Percentiles rank a stretch among this genome's conserved stretches.
Evolutionary conservation across 1,284 basidiomycete genomes (phyloP).

Genomic region (Blastosporella zonata): DNA sequence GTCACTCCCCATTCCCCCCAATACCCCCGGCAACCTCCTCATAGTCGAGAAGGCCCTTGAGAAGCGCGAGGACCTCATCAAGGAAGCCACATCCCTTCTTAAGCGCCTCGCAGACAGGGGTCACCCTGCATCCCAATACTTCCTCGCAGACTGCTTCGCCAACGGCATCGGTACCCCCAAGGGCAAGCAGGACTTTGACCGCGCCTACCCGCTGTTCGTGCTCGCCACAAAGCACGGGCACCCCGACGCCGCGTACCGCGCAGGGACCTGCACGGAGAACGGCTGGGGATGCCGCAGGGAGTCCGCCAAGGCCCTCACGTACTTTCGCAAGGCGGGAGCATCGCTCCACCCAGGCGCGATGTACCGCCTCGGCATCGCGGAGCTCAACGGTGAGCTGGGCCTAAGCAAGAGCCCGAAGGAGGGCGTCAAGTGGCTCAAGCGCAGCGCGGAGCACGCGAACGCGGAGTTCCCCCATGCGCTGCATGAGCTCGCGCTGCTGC

Average conservation of each 20-base stretch:
- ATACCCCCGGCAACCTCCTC: slow-evolving; percentile 67
- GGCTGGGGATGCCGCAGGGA: slow-evolving; percentile 98
- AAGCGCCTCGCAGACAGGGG: slow-evolving; percentile 92
- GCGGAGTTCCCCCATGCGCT: slow-evolving; percentile 96
- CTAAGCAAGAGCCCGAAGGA: slow-evolving; percentile 87
- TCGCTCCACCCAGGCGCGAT: slow-evolving; percentile 92
- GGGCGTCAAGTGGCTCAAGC: slow-evolving; percentile 98
- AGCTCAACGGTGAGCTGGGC: slow-evolving; percentile 94
- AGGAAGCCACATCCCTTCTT: slow-evolving; percentile 83
- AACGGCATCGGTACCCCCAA: slow-evolving; percentile 93
- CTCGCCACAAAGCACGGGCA: slow-evolving; percentile 99
- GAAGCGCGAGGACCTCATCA: slow-evolving; percentile 84
- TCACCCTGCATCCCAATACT: slow-evolving; percentile 93
- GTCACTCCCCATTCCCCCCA: slow-evolving; percentile 72
- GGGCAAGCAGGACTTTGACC: slow-evolving; percentile 93
- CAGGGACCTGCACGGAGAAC: slow-evolving; percentile 97
- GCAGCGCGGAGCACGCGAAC: slow-evolving; percentile 91
- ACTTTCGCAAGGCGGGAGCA: slow-evolving; percentile 92
- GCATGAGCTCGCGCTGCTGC: slow-evolving; percentile 92
- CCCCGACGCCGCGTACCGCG: slow-evolving; percentile 92
- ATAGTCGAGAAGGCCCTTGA: slow-evolving; percentile 76
- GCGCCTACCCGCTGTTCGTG: slow-evolving; percentile 94
- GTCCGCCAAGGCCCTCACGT: slow-evolving; percentile 87
- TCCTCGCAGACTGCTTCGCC: slow-evolving; percentile 95
- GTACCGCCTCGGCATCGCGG: slow-evolving; percentile 94